Base-by-base conservation (phyloP, 768 basidiomycete genomes). In the Tulasnella sp. region DNA sequence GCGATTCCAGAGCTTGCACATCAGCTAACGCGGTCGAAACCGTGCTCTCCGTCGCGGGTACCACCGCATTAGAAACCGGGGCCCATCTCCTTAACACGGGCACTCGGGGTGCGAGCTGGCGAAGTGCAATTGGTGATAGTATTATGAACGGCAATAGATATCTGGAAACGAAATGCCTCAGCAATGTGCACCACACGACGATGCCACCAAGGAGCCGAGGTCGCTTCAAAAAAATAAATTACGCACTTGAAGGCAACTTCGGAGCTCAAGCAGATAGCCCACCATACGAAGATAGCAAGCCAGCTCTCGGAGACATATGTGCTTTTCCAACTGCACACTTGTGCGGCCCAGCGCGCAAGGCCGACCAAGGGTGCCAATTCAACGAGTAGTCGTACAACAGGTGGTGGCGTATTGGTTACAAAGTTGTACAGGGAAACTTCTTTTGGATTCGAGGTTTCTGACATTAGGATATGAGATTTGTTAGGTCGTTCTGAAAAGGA, bases 271-370 rank as follows among this genome's bases (percentile, higher is more conserved):
- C 87, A 90, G 19, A 82, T 24, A 0, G 78, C 79, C 87, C 90
- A 93, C 87, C 87, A 92, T 1, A 68, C 67, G 0, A 77, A 84
- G 45, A 94, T 72, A 1, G 78, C 69, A 2, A 92, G 77, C 74
- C 77, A 84, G 53, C 80, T 76, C 53, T 86, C 78, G 65, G 82
- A 77, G 76, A 77, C 79, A 10, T 73, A 42, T 0, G 62, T 69
- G 0, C 74, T 66, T 41, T 75, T 71, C 85, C 87, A 90, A 63
- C 74, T 78, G 30, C 79, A 29, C 1, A 82, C 68, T 65, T 85
- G 76, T 2, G 76, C 67, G 0, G 69, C 30, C 58, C 72, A 71
- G 11, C 80, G 74, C 8, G 76, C 30, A 19, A 63, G 59, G 25
- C 78, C 70, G 24, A 88, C 73, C 42, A 70, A 63, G 0, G 84